These are phyloP conservation scores for Eustoma russellianum DNA, from an alignment of 257 asterid species.

Conservation along the genomic window DNA sequence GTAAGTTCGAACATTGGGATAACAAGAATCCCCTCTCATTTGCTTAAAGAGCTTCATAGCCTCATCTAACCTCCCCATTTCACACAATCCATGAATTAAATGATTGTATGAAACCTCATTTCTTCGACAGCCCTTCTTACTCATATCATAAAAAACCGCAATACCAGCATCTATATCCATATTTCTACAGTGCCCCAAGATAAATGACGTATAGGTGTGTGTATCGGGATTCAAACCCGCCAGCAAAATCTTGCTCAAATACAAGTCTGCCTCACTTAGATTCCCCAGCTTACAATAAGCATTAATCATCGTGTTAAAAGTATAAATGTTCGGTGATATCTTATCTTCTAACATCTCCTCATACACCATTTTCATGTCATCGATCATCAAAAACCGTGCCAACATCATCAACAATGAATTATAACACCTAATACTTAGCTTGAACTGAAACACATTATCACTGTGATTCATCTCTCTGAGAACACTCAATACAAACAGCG, in stretches of 20 bases:
- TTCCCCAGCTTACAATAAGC: constrained; percentile 59
- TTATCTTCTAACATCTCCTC: constrained; percentile 46
- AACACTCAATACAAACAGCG: constrained; percentile 20
- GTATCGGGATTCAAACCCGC: constrained; percentile 62
- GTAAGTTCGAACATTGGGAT: constrained; percentile 58
- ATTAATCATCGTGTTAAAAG: constrained; percentile 64
- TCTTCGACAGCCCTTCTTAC: constrained; percentile 45
- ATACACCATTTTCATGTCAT: constrained; percentile 53
- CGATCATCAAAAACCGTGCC: constrained; percentile 44
- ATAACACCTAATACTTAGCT: constrained; percentile 40
- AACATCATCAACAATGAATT: constrained; percentile 51
- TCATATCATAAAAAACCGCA: constrained; percentile 40
- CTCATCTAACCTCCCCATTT: constrained; percentile 42
- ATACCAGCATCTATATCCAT: constrained; percentile 44
- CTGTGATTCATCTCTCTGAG: constrained; percentile 36
- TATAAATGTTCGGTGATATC: constrained; percentile 57
- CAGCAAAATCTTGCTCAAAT: constrained; percentile 44
- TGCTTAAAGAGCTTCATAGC: constrained; percentile 35
- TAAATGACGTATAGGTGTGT: constrained; percentile 64
- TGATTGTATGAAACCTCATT: constrained; percentile 58
- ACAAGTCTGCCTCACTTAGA: constrained; percentile 46
- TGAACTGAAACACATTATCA: constrained; percentile 21
- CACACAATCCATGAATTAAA: constrained; percentile 71
- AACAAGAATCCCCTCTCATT: constrained; percentile 49
- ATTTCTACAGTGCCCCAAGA: constrained; percentile 65